Evolutionary conservation across 1,284 basidiomycete species (phyloP), one percentile per base, ranked within the genome.

Genomic region (Agaricales sp.): DNA sequence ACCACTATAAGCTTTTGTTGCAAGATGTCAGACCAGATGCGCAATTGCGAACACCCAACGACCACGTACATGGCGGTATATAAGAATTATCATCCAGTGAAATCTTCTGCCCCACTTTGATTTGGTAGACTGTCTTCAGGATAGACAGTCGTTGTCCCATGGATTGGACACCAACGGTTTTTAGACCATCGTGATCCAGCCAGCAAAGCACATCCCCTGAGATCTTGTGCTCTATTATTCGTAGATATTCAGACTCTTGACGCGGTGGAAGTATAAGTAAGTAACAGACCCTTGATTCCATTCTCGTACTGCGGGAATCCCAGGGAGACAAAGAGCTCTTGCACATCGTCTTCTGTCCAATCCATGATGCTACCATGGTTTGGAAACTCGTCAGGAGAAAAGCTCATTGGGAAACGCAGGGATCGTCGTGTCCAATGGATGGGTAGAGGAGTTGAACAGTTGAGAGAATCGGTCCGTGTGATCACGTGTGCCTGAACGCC

Each of bases 131-230:
- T 45, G 87, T 82, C 64, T 92, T 92, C 59, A 97, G 78, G 54
- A 97, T 90, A 25, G 86, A 74, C 19, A 97, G 68, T 45, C 93
- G 74, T 66, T 95, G 92, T 4, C 93, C 92, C 55, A 96, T 78
- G 30, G 85, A 89, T 18, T 77, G 61, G 44, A 97, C 78, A 3
- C 93, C 93, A 51, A 96, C 70, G 49, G 88, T 83, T 64, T 88
- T 90, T 55, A 97, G 77, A 2, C 79, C 67, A 41, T 92, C 87
- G 45, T 82, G 76, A 63, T 92, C 87, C 41, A 96, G 74, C 57
- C 87, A 72, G 53, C 85, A 80, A 14, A 97, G 74, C 1, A 92
- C 82, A 56, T 95, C 91, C 49, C 93, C 93, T 3, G 86, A 85
- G 57, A 97, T 89, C 54, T 81, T 84, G 65, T 97, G 88, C 63